These are phyloP conservation scores for Berkeleyomyces rouxiae DNA, from an alignment of 2,329 filamentous ascomycete species.

Conservation along the genomic window DNA sequence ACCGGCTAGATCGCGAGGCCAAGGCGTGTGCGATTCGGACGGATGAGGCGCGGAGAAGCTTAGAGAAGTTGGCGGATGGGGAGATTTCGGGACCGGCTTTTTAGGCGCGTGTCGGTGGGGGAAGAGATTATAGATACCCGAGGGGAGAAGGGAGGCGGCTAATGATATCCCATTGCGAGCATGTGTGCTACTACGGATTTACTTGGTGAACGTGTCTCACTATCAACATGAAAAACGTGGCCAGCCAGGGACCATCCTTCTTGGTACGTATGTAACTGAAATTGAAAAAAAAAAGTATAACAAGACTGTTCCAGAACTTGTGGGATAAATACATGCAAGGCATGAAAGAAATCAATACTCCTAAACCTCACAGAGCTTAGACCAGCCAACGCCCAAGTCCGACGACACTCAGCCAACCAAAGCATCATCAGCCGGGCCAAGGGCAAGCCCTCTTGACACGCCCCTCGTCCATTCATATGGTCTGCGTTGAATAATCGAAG, in stretches of 20 bases:
- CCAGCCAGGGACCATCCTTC: too few species aligned
- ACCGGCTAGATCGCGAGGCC: conserved; percentile 37
- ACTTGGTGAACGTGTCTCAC: neutral
- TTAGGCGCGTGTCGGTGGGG: conserved; percentile 17
- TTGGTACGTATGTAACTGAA: too few species aligned
- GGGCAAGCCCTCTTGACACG: too few species aligned
- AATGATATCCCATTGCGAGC: conserved; percentile 8
- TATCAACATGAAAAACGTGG: too few species aligned
- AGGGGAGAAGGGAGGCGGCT: neutral
- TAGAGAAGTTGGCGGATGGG: conserved; percentile 36
- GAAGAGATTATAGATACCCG: neutral
- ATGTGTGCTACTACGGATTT: neutral
- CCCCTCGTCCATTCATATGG: too few species aligned
- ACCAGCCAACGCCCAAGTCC: neutral
- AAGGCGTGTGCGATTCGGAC: conserved; percentile 37
- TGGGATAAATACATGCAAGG: neutral
- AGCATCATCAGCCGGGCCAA: too few species aligned
- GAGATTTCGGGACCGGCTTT: conserved; percentile 40
- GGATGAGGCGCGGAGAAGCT: conserved; percentile 38
- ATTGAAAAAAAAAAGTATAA: too few species aligned
- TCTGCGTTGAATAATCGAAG: too few species aligned
- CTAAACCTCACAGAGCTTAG: neutral
- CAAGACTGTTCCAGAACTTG: too few species aligned
- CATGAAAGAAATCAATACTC: neutral
- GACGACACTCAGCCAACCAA: neutral